These are phyloP conservation scores for Hypoxylon sp. DNA, from an alignment of 2,329 filamentous ascomycete species.

Conservation along the genomic window DNA sequence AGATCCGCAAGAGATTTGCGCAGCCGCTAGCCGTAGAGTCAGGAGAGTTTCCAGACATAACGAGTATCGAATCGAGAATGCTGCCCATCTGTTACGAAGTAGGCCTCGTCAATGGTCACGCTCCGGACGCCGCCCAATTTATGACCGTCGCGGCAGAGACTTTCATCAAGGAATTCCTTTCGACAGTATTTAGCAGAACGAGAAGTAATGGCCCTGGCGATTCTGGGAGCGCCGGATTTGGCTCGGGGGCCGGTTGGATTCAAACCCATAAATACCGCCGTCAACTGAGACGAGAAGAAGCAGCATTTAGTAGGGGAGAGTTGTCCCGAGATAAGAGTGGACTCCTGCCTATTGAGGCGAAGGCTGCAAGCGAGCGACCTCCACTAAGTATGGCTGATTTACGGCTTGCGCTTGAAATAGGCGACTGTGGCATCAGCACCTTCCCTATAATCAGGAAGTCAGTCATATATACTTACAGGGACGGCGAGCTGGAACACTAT, in stretches of 20 bases:
- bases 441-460: slow-evolving; percentile 82
- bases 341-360: slow-evolving; percentile 84
- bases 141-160: slow-evolving; percentile 76
- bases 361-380: slow-evolving; percentile 78
- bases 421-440: slow-evolving; percentile 80
- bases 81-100: slow-evolving; percentile 77
- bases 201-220: slow-evolving; percentile 75
- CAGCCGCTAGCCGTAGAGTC: slow-evolving; percentile 77
- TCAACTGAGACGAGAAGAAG: slow-evolving; percentile 83
- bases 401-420: slow-evolving; percentile 80
- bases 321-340: slow-evolving; percentile 81
- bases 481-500: slow-evolving; percentile 81
- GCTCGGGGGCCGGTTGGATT: slow-evolving; percentile 77
- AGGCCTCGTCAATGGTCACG: slow-evolving; percentile 72
- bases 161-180: slow-evolving; percentile 76
- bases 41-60: slow-evolving; percentile 77
- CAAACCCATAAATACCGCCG: slow-evolving; percentile 84
- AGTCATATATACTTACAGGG: slow-evolving; percentile 79
- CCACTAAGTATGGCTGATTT: slow-evolving; percentile 85
- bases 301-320: slow-evolving; percentile 79
- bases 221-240: slow-evolving; percentile 73
- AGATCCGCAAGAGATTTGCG: slow-evolving; percentile 76
- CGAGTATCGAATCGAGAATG: slow-evolving; percentile 75
- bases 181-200: slow-evolving; percentile 74
- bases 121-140: slow-evolving; percentile 72